Evolutionary conservation across 2,329 filamentous ascomycete genomes (phyloP).

Genomic region (Aspergillus sp.): DNA sequence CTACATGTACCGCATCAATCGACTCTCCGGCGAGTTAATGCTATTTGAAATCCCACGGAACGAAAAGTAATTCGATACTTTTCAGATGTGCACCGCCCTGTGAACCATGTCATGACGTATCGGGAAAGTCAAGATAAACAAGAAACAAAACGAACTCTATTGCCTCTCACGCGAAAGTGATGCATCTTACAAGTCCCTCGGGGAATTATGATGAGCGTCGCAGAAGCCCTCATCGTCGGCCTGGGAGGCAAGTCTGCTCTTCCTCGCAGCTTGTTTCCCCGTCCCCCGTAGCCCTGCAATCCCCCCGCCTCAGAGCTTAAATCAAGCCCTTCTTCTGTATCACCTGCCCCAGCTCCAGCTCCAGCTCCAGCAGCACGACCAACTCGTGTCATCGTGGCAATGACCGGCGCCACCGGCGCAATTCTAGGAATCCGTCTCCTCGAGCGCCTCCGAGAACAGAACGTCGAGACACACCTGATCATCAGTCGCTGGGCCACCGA

Average conservation of each 20-base stretch:
- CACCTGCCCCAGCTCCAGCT: background rate
- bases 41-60: background rate
- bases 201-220: background rate
- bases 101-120: background rate
- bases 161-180: background rate
- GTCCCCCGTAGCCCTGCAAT: background rate
- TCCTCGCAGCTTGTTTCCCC: background rate
- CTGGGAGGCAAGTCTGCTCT: background rate
- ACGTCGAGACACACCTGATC: constrained; percentile 46
- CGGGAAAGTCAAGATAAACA: background rate
- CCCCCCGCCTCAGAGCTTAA: background rate
- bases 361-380: background rate
- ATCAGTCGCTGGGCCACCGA: constrained; percentile 47
- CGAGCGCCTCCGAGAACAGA: constrained; percentile 32
- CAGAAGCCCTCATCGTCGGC: background rate
- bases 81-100: too few relatives aligned
- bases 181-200: background rate
- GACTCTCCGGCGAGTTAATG: background rate
- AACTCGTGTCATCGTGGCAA: constrained; percentile 35
- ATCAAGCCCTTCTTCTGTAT: background rate
- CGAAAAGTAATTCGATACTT: background rate
- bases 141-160: background rate
- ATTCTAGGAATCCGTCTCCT: constrained; percentile 34
- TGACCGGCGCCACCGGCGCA: constrained; percentile 50
- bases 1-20: too few relatives aligned